Percentiles rank a stretch among this genome's conserved stretches.
These are phyloP conservation scores for Debaryomyces psychrophilus DNA, from an alignment of 1,139 yeast genomes.

Conservation along the genomic window DNA sequence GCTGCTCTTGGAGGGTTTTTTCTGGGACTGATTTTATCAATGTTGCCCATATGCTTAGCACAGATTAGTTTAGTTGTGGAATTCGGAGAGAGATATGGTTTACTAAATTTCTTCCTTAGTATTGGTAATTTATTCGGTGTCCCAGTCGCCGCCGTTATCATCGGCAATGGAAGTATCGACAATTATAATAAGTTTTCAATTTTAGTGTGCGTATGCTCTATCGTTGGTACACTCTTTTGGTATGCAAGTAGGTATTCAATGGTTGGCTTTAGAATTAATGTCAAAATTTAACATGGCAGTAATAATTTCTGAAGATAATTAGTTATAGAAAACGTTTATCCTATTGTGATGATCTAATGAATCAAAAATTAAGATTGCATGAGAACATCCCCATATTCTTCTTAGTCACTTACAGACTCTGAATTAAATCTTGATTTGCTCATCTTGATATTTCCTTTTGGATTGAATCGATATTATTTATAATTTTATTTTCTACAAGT, in stretches of 20 bases:
- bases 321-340: too few species aligned
- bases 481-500: too few species aligned
- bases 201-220: constrained; percentile 37
- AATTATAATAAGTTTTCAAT: constrained; percentile 40
- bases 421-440: too few species aligned
- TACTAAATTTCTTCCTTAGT: constrained; percentile 43
- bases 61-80: constrained; percentile 41
- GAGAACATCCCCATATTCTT: too few species aligned
- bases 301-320: neutral
- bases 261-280: constrained; percentile 37
- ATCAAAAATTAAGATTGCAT: too few species aligned
- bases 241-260: constrained; percentile 31
- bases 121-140: constrained; percentile 45
- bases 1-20: constrained; percentile 40
- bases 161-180: constrained; percentile 33
- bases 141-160: constrained; percentile 50
- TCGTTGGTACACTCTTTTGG: constrained; percentile 37
- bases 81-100: constrained; percentile 47
- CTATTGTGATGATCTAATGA: too few species aligned
- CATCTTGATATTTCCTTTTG: too few species aligned
- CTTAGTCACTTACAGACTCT: too few species aligned
- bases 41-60: constrained; percentile 46
- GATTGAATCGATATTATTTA: too few species aligned
- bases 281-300: constrained; percentile 26
- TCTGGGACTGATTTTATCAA: constrained; percentile 34